Base-by-base conservation (phyloP, 169 alveolate species). In the Plasmodium cynomolgi region DNA sequence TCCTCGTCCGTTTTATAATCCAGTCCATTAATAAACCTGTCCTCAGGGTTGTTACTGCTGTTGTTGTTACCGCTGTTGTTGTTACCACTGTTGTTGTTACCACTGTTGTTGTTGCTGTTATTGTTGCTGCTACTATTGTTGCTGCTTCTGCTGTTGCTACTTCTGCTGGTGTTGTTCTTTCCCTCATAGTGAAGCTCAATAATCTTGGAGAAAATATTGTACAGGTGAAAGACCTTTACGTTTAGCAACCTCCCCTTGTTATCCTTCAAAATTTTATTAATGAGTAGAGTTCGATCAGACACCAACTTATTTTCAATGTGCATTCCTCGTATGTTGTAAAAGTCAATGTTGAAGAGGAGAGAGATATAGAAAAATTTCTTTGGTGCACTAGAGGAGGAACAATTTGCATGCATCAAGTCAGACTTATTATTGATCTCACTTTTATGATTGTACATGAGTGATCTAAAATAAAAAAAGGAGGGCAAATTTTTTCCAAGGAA, bases 261-360 rank as follows among this genome's bases (percentile, higher is more conserved):
- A 41, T 88, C 94, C 50, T 71, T 88, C 41, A 88, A 26, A n/a
- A 88, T 31, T 29, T 68, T 54, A 39, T 81, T 88, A 41, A 88
- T 62, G 29, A 33, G n/a, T 13, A 88, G 29, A 11, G 83, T 88
- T 26, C 94, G 62, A 39, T 88, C 80, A 0, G 94, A 88, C 33
- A 77, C 11, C 44, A 88, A 20, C 72, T 79, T 88, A 88, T 88
- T 88, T 88, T 81, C 94, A 62, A 88, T 88, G 82, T 88, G 81
- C 82, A 88, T 80, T 4, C 94, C 94, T 80, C 83, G 81, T 15
- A 88, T 62, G 75, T 88, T 88, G 23, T 79, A 88, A 80, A 79
- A 88, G 37, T 88, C 94, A 20, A 80, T 41, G 73, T 80, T 88
- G 34, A 88, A 88, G 26, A 88, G 54, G 44, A 88, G 37, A 1